Conservation (phyloP, 176 grass and related monocot species). For the Elaeis guineensis region DNA sequence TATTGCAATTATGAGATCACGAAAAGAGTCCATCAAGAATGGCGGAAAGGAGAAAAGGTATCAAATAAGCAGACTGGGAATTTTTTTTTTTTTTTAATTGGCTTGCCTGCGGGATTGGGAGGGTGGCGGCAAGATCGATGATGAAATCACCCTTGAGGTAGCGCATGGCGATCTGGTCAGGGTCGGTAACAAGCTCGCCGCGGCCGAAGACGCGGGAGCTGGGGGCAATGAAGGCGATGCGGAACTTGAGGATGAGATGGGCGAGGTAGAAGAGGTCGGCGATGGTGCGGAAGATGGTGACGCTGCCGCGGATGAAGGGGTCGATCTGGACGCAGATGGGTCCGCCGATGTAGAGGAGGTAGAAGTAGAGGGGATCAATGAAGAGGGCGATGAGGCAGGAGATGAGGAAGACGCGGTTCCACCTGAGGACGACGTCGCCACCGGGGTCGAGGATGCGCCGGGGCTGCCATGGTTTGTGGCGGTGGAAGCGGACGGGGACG, state of each 20-base stretch:
- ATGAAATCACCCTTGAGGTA: constrained; percentile 94
- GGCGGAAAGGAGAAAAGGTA: neutral
- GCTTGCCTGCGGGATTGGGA: constrained; percentile 75
- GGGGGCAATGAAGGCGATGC: constrained; percentile 76
- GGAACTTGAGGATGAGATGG: constrained; percentile 87
- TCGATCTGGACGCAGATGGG: constrained; percentile 55
- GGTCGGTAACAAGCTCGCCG: constrained; percentile 77
- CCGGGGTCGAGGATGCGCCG: constrained; percentile 88
- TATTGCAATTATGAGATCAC: no score
- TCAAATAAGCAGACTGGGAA: no score
- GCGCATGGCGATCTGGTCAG: constrained; percentile 68
- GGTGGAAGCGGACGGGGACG: neutral
- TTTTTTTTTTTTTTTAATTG: no score
- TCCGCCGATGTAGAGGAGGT: constrained; percentile 52
- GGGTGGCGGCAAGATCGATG: constrained; percentile 74
- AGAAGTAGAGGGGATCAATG: constrained; percentile 93
- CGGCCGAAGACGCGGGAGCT: constrained; percentile 75
- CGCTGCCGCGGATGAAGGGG: constrained; percentile 33
- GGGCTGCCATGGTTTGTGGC: constrained; percentile 45
- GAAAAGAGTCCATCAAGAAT: neutral
- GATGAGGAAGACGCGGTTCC: constrained; percentile 82
- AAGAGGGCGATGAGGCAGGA: constrained; percentile 70
- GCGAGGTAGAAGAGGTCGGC: constrained; percentile 81
- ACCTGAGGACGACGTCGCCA: constrained; percentile 57
- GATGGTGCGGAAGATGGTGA: constrained; percentile 59